These are phyloP conservation scores for Termitomyces sp. DNA, from an alignment of 768 basidiomycete genomes.

Conservation along the genomic window DNA sequence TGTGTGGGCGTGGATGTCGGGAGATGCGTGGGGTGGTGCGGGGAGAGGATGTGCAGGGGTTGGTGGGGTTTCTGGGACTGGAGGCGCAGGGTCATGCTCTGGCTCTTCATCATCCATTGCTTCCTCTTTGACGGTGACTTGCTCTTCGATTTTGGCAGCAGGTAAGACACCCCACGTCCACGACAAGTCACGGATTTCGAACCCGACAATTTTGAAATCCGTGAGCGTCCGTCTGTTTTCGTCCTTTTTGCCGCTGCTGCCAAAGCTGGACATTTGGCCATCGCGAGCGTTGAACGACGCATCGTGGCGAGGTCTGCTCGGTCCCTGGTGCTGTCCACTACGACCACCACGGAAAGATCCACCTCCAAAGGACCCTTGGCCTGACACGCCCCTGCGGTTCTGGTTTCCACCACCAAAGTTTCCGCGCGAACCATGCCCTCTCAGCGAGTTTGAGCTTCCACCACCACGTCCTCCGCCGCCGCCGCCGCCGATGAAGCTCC, in stretches of 20 bases:
- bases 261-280: conserved; percentile 24
- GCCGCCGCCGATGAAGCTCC: conserved; percentile 38
- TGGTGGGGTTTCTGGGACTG: neutral
- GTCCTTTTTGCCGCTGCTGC: conserved; percentile 58
- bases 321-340: conserved; percentile 52
- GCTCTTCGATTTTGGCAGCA: conserved; percentile 18
- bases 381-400: conserved; percentile 62
- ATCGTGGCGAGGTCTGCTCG: conserved; percentile 42
- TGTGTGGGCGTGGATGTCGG: conserved; percentile 24
- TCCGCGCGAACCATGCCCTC: conserved; percentile 65
- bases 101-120: conserved; percentile 24
- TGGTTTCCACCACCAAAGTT: conserved; percentile 56
- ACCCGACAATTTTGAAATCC: conserved; percentile 95
- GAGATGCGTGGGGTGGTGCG: neutral
- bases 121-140: conserved; percentile 28
- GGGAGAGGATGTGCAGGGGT: conserved; percentile 5
- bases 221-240: conserved; percentile 91
- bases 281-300: conserved; percentile 51
- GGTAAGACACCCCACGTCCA: conserved; percentile 84
- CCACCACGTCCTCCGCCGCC: conserved; percentile 38
- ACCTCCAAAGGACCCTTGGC: conserved; percentile 37
- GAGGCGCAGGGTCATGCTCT: too few species aligned
- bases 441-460: conserved; percentile 45
- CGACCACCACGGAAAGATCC: conserved; percentile 1
- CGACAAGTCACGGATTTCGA: conserved; percentile 76